Evolutionary conservation across 2,329 filamentous ascomycete genomes (phyloP).

Genomic region (Leptographium galeiforme): DNA sequence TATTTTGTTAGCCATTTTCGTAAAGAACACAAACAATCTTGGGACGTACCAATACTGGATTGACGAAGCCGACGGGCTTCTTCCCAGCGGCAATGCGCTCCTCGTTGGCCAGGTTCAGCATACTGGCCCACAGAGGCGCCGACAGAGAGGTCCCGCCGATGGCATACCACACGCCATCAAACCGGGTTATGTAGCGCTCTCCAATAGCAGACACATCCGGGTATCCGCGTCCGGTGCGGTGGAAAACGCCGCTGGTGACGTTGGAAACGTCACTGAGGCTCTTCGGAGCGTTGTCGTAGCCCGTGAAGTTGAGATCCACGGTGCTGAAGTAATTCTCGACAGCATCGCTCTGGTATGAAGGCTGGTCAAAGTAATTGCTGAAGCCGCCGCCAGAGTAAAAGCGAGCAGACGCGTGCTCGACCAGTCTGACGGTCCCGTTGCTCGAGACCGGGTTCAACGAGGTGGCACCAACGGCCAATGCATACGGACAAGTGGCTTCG

Average conservation of each 20-base stretch:
- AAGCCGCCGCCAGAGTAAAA: constrained; percentile 29
- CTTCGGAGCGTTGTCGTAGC: constrained; percentile 10
- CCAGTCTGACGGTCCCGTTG: constrained; percentile 4
- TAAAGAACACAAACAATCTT: not conserved
- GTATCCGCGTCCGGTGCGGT: constrained; percentile 14
- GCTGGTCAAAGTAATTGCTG: constrained; percentile 29
- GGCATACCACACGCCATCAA: constrained; percentile 18
- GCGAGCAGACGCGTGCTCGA: constrained; percentile 11
- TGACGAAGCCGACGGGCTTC: constrained; percentile 22
- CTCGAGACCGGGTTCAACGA: constrained; percentile 18
- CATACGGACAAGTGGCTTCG: constrained; percentile 27
- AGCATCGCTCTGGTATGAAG: constrained; percentile 26
- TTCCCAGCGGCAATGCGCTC: constrained; percentile 36
- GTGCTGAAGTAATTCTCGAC: constrained; percentile 26
- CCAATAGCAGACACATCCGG: constrained; percentile 16
- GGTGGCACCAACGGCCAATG: constrained; percentile 39
- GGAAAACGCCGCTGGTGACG: constrained; percentile 12
- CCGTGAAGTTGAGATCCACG: constrained; percentile 9
- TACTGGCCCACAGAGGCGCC: constrained; percentile 41
- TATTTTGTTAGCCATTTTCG: not conserved
- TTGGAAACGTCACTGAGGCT: constrained; percentile 10
- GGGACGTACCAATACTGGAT: constrained; percentile 14
- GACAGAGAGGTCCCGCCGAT: constrained; percentile 40
- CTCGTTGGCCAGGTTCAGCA: constrained; percentile 51
- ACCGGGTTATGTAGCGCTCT: constrained; percentile 15